These are phyloP conservation scores for Neurospora sublineolata DNA, from an alignment of 495 filamentous ascomycete species.

Conservation along the genomic window DNA sequence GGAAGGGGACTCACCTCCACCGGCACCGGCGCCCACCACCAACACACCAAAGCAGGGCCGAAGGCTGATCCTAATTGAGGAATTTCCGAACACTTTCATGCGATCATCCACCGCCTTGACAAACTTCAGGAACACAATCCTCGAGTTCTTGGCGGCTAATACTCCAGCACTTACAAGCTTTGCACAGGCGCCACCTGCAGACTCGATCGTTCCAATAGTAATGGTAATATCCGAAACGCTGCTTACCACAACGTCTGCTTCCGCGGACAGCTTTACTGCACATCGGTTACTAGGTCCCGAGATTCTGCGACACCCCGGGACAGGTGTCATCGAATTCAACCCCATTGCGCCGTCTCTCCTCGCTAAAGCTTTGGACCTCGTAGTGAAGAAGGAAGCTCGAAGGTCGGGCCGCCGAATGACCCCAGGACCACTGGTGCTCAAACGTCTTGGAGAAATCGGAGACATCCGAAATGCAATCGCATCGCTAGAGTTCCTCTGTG, in stretches of 20 bases:
- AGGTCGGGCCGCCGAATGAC: constrained; percentile 54
- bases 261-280: constrained; percentile 78
- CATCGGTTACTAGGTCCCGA: constrained; percentile 79
- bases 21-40: constrained; percentile 1
- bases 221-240: constrained; percentile 86
- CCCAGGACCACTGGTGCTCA: constrained; percentile 60
- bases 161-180: constrained; percentile 32
- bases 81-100: constrained; percentile 78
- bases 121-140: constrained; percentile 63
- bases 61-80: constrained; percentile 73
- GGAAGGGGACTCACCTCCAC: constrained; percentile 20
- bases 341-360: constrained; percentile 79
- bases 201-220: constrained; percentile 59
- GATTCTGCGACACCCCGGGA: constrained; percentile 64
- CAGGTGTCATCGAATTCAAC: constrained; percentile 79
- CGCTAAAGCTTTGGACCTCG: constrained; percentile 64
- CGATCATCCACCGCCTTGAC: constrained; percentile 53
- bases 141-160: constrained; percentile 58
- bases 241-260: constrained; percentile 59
- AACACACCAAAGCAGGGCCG: constrained; percentile 5
- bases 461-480: constrained; percentile 88
- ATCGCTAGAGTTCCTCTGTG: constrained; percentile 78
- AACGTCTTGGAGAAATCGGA: constrained; percentile 66
- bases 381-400: constrained; percentile 70
- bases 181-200: constrained; percentile 17